Evolutionary conservation across 2,329 filamentous ascomycete genomes (phyloP).

Genomic region (Verticillium isaacii): DNA sequence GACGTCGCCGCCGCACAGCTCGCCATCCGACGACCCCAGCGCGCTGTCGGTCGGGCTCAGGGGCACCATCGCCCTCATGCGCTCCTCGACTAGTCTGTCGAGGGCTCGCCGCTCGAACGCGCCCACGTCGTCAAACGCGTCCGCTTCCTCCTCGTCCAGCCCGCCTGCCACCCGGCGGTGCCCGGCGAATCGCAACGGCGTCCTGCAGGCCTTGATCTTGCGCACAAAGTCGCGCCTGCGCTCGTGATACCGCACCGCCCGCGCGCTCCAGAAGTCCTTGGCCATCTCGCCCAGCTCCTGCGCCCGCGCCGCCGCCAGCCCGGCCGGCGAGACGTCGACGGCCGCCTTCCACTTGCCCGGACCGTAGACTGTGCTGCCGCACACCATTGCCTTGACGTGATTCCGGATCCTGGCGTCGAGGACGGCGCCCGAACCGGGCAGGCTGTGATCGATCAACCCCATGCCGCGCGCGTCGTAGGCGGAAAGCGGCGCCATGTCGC

Average conservation of each 20-base stretch:
- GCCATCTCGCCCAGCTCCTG: constrained; percentile 34
- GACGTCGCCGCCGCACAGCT: not conserved
- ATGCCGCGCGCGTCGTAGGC: constrained; percentile 29
- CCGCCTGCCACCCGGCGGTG: constrained; percentile 23
- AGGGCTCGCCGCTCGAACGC: constrained; percentile 13
- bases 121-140: constrained; percentile 27
- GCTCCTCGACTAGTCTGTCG: not conserved
- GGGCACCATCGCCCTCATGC: not conserved
- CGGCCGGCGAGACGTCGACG: constrained; percentile 23
- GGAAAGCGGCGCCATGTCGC: constrained; percentile 31
- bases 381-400: constrained; percentile 26
- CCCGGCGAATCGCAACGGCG: constrained; percentile 32
- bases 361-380: constrained; percentile 5
- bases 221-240: constrained; percentile 33
- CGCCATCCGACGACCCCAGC: not conserved
- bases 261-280: constrained; percentile 34
- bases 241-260: constrained; percentile 29
- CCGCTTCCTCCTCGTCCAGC: constrained; percentile 30
- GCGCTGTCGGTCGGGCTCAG: constrained; percentile 1
- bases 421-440: constrained; percentile 23
- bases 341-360: constrained; percentile 26
- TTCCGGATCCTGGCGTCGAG: constrained; percentile 29
- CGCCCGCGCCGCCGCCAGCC: constrained; percentile 26
- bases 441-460: constrained; percentile 32
- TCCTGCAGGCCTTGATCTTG: constrained; percentile 28